phyloP scores from a whole-genome alignment of 257 asterid species.

The Petunia axillaris region DNA sequence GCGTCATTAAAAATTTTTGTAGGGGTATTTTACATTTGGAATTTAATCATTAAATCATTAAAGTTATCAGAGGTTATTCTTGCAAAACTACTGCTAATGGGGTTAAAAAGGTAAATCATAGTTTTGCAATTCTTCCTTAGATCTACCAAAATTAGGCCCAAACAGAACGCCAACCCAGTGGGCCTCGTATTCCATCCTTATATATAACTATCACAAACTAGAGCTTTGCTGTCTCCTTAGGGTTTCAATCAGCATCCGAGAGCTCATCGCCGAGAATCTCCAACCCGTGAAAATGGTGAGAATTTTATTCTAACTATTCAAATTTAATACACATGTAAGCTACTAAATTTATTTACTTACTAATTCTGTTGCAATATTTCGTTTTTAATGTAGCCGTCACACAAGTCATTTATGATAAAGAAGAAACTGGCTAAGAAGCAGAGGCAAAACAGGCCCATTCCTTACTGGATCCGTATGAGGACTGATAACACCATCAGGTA shows the following conservation, averaged over 20 bases:
- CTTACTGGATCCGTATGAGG: slow-evolving; percentile 39
- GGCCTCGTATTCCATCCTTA: background rate
- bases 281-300: slow-evolving; percentile 11
- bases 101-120: no score
- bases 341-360: background rate
- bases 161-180: background rate
- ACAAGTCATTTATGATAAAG: slow-evolving; percentile 34
- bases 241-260: background rate
- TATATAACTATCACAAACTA: background rate
- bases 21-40: no score
- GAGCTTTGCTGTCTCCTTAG: background rate
- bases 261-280: background rate
- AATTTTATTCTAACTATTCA: background rate
- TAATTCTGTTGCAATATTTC: background rate
- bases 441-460: slow-evolving; percentile 37
- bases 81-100: no score
- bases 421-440: slow-evolving; percentile 37
- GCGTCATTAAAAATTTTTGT: no score
- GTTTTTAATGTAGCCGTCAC: slow-evolving; percentile 25
- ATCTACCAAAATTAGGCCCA: background rate
- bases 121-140: no score
- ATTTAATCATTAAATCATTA: no score
- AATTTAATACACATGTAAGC: background rate
- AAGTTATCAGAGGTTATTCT: no score
- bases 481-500: slow-evolving; percentile 39